Conservation (phyloP, 305 asterid genomes). For the Coffea humblotiana region DNA sequence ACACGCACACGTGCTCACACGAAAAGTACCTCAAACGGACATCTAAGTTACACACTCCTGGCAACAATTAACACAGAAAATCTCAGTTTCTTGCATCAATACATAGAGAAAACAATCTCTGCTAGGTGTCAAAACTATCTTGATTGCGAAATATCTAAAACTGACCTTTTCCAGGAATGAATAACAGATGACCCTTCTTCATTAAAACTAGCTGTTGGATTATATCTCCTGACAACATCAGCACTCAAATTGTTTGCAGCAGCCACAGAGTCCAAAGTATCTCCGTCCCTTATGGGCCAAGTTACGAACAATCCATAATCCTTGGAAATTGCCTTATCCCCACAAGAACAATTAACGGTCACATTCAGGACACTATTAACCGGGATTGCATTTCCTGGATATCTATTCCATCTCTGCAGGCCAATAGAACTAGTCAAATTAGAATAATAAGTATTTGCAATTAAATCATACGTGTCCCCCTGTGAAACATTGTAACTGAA, state of each 20-base stretch:
- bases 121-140: too few species aligned
- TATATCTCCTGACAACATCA: constrained; percentile 52
- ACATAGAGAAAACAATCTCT: not conserved
- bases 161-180: constrained; percentile 77
- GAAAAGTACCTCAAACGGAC: not conserved
- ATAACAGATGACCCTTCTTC: constrained; percentile 51
- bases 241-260: constrained; percentile 41
- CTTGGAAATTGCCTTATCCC: constrained; percentile 44
- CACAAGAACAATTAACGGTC: constrained; percentile 89
- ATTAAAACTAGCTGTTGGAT: constrained; percentile 52
- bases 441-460: constrained; percentile 45
- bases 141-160: not conserved
- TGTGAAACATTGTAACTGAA: constrained; percentile 36
- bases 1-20: too few species aligned
- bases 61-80: not conserved
- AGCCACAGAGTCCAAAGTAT: constrained; percentile 54
- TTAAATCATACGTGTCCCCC: constrained; percentile 35
- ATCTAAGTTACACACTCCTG: not conserved
- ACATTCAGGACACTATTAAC: constrained; percentile 45
- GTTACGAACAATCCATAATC: constrained; percentile 79
- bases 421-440: constrained; percentile 48
- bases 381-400: constrained; percentile 48
- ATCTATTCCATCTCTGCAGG: constrained; percentile 45
- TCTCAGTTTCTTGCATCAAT: not conserved
- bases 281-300: constrained; percentile 63